Conservation (phyloP, 257 asterid genomes). For the Solanum tarijense region DNA sequence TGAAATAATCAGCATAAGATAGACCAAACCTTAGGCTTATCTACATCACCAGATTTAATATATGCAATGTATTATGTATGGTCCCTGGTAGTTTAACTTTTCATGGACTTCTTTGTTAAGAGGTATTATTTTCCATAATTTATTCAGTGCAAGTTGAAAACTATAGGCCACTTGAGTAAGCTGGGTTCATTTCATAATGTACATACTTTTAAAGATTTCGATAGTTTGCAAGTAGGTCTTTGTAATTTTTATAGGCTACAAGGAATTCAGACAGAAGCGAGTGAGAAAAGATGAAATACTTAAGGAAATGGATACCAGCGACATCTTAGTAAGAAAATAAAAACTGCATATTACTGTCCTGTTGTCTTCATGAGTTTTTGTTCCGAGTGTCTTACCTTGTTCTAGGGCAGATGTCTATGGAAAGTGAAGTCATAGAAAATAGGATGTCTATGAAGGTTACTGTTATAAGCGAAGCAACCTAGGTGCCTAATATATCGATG, state of each 20-base stretch:
- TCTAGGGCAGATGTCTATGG: not conserved
- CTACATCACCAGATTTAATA: not conserved
- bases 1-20: not conserved
- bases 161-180: not conserved
- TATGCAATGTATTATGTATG: not conserved
- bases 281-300: not conserved
- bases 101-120: not conserved
- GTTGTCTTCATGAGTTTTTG: not conserved
- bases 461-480: not conserved
- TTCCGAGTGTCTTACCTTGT: not conserved
- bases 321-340: not conserved
- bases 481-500: not conserved
- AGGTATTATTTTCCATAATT: not conserved
- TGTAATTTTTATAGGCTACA: not conserved
- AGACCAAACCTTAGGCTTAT: not conserved
- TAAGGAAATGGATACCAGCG: not conserved
- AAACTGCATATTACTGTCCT: not conserved
- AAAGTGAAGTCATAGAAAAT: not conserved
- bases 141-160: not conserved
- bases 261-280: not conserved
- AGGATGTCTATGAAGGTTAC: not conserved
- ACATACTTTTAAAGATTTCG: not conserved
- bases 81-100: not conserved
- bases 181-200: not conserved
- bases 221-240: not conserved